A percentile compares a stretch with the other conserved stretches of the same genome.
Evolutionary conservation across 1,284 basidiomycete species (phyloP).

Genomic region (Sutorius eximius): DNA sequence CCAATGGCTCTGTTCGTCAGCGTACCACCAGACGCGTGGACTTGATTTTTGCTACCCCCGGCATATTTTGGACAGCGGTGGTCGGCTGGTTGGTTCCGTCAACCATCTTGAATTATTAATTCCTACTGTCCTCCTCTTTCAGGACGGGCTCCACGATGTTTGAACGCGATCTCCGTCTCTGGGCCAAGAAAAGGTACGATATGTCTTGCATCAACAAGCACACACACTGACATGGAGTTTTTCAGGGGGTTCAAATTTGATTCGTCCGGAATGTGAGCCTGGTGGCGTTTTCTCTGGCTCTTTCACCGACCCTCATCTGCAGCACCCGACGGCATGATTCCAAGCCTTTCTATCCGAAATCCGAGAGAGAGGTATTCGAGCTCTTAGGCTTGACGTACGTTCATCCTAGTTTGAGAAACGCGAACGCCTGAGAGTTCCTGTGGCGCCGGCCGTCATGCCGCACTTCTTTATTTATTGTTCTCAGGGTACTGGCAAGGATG

Average conservation of each 20-base stretch:
- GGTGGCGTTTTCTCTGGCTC: conserved; percentile 8
- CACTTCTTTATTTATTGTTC: neutral
- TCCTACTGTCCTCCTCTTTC: neutral
- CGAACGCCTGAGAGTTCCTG: conserved; percentile 45
- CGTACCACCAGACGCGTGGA: conserved; percentile 64
- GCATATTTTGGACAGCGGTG: conserved; percentile 75
- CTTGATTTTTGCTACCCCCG: conserved; percentile 67
- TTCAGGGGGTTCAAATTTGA: conserved; percentile 75
- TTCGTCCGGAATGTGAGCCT: conserved; percentile 69
- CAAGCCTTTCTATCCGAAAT: conserved; percentile 54
- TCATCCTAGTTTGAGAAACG: conserved; percentile 67
- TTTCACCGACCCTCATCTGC: conserved; percentile 1
- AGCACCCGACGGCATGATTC: conserved; percentile 62
- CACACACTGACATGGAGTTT: conserved; percentile 11
- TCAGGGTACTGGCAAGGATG: neutral
- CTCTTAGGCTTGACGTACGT: conserved; percentile 68
- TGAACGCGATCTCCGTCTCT: conserved; percentile 71
- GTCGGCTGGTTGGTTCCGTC: conserved; percentile 62
- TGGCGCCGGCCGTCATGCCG: conserved; percentile 8
- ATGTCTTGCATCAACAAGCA: neutral
- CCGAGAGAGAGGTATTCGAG: conserved; percentile 70
- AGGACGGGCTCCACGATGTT: conserved; percentile 85
- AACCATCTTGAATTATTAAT: neutral
- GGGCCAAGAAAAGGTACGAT: conserved; percentile 64
- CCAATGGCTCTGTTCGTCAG: conserved; percentile 33